A percentile compares a stretch with the other conserved stretches of the same genome.
phyloP scores from a whole-genome alignment of 129 eudicot species.

The Pulicaria dysenterica region DNA sequence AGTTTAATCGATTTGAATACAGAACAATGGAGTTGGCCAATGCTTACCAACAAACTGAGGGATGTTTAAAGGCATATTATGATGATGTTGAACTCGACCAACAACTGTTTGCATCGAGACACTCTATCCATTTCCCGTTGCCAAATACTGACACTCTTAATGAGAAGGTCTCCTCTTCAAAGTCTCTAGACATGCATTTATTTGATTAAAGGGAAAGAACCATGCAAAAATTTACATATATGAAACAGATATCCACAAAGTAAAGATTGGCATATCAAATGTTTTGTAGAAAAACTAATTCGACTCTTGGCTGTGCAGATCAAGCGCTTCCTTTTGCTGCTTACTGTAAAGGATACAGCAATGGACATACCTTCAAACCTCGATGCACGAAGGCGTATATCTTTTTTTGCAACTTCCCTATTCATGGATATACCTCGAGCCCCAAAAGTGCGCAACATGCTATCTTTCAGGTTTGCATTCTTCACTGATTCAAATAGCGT shows the following conservation, averaged over 20 bases:
- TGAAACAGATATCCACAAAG: no score
- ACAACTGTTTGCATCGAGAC: constrained; percentile 81
- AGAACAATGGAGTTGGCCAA: constrained; percentile 65
- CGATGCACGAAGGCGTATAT: constrained; percentile 88
- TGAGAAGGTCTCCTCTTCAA: constrained; percentile 51
- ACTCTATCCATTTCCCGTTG: constrained; percentile 87
- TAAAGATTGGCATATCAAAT: neutral
- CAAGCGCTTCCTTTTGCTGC: constrained; percentile 81
- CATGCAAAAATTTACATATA: neutral
- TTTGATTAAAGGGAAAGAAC: no score
- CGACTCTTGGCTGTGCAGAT: constrained; percentile 43
- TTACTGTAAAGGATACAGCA: constrained; percentile 80
- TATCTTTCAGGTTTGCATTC: constrained; percentile 76
- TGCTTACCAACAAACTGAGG: constrained; percentile 46
- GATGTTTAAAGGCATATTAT: constrained; percentile 42
- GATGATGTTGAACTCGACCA: constrained; percentile 60
- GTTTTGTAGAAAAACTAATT: constrained; percentile 27
- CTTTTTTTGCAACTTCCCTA: constrained; percentile 86
- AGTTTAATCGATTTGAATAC: constrained; percentile 25
- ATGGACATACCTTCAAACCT: constrained; percentile 79
- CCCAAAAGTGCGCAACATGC: constrained; percentile 94
- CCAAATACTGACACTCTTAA: constrained; percentile 65
- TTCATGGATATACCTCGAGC: constrained; percentile 93
- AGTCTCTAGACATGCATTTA: neutral
- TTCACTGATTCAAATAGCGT: constrained; percentile 8